These are phyloP conservation scores for Sungouiella blattae DNA, from an alignment of 805 yeast genomes.

Conservation along the genomic window DNA sequence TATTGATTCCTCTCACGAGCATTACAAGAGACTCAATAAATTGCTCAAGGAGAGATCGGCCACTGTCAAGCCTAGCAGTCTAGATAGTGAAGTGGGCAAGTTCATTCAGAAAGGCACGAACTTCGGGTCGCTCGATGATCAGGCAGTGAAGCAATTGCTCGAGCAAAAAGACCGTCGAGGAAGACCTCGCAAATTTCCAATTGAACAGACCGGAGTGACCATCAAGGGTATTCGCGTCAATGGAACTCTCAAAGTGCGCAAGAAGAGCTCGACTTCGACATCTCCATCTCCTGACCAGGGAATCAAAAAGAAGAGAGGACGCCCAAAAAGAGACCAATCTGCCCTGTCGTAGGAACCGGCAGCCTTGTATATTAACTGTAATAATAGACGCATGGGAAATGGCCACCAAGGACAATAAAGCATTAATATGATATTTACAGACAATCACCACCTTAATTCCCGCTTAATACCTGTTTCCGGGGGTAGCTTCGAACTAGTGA, in stretches of 20 bases:
- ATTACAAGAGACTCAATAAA: constrained; percentile 38
- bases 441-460: too few species aligned
- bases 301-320: constrained; percentile 10
- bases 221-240: constrained; percentile 41
- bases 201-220: constrained; percentile 43
- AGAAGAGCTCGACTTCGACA: constrained; percentile 3
- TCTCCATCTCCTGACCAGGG: too few species aligned
- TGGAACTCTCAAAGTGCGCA: constrained; percentile 23
- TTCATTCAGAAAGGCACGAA: constrained; percentile 8
- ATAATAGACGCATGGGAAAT: background rate
- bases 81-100: constrained; percentile 1
- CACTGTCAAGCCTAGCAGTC: constrained; percentile 2
- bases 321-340: constrained; percentile 7
- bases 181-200: constrained; percentile 48
- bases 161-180: constrained; percentile 45
- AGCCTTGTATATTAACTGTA: background rate
- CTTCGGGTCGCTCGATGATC: constrained; percentile 8
- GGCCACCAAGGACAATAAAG: too few species aligned
- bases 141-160: constrained; percentile 24
- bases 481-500: too few species aligned
- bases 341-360: background rate
- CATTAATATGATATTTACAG: too few species aligned
- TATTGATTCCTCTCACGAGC: constrained; percentile 40
- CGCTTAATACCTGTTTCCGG: too few species aligned
- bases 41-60: constrained; percentile 16